phyloP scores from a whole-genome alignment of 1,284 basidiomycete genomes.

The Vanrija sp. region DNA sequence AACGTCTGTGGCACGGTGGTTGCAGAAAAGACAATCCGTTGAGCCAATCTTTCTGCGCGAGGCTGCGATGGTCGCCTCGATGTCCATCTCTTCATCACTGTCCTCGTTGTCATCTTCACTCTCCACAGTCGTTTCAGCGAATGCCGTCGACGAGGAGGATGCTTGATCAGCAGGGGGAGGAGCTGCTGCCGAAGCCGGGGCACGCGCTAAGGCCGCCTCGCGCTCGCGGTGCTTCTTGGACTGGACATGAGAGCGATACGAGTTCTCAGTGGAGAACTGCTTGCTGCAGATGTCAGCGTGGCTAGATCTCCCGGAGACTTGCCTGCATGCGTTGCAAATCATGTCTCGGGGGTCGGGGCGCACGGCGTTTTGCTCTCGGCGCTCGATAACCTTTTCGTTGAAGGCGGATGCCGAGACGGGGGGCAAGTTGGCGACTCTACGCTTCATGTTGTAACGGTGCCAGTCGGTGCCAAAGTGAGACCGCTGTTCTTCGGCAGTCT shows the following conservation, averaged over 20 bases:
- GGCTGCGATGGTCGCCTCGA: conserved; percentile 73
- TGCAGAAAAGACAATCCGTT: conserved; percentile 83
- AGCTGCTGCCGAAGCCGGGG: neutral
- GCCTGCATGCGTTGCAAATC: conserved; percentile 80
- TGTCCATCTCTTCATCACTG: conserved; percentile 52
- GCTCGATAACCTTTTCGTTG: conserved; percentile 84
- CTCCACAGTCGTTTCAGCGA: conserved; percentile 32
- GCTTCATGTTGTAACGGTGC: conserved; percentile 98
- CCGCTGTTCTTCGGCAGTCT: conserved; percentile 79
- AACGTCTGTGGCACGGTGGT: conserved; percentile 56
- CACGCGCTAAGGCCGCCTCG: conserved; percentile 49
- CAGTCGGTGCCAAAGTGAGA: conserved; percentile 90
- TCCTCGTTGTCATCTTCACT: conserved; percentile 44
- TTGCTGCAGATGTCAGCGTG: conserved; percentile 58
- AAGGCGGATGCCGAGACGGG: conserved; percentile 78
- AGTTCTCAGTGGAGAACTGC: conserved; percentile 82
- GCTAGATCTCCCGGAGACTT: conserved; percentile 13
- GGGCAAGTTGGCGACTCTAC: conserved; percentile 84
- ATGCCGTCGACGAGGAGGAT: neutral
- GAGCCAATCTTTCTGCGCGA: conserved; percentile 60
- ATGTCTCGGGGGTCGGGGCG: conserved; percentile 62
- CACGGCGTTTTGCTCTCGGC: conserved; percentile 68
- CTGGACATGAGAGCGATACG: conserved; percentile 78
- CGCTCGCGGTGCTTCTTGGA: conserved; percentile 89
- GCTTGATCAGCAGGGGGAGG: neutral